Base-by-base conservation (phyloP, 805 yeast species). In the Candida hispaniensis region DNA sequence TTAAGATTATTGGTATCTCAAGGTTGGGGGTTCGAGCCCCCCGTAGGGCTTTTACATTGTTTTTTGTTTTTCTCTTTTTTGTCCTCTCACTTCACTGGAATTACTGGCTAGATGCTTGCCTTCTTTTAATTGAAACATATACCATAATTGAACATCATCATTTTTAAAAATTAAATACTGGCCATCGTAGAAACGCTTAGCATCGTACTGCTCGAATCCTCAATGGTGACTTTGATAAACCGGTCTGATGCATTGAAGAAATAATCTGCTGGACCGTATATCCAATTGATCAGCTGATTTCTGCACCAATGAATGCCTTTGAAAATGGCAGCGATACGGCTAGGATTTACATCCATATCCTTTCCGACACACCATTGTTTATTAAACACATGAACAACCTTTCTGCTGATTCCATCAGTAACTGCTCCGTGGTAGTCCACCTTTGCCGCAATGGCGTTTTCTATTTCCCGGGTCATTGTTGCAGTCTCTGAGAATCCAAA, bases 401-500 rank as follows among this genome's bases (percentile, higher is more conserved):
- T 32, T 32, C 36, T 15, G 21, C 9, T 8, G 10, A 14, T 32
- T 18, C 10, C 24, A 17, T 7, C 14, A 12, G 22, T 30, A 30
- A 9, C 34, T 21, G 15, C 17, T 18, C 18, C 11, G 17, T 27
- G 23, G 36, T 32, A 32, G 18, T 28, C 36, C 2, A 32, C 36
- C 18, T 28, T 11, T 3, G 21, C 22, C 1, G 36, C 36, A 18
- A 32, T 22, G 14, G 28, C 40, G 18, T 30, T 28, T 14, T 30
- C 38, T 7, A 36, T 26, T 14, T 29, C 29, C 2, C 18, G 23
- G 4, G 35, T 26, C 27, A 36, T 21, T 14, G 17, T 29, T 9
- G 40, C 29, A 5, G 28, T 33, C 22, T 45, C 48, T 8, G 34
- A 64, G 48, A 68, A 70, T 3, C 75, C 75, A 40, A 60, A 67